Evolutionary conservation across 1,139 yeast genomes (phyloP).

Genomic region (Debaryomycetaceae sp.): DNA sequence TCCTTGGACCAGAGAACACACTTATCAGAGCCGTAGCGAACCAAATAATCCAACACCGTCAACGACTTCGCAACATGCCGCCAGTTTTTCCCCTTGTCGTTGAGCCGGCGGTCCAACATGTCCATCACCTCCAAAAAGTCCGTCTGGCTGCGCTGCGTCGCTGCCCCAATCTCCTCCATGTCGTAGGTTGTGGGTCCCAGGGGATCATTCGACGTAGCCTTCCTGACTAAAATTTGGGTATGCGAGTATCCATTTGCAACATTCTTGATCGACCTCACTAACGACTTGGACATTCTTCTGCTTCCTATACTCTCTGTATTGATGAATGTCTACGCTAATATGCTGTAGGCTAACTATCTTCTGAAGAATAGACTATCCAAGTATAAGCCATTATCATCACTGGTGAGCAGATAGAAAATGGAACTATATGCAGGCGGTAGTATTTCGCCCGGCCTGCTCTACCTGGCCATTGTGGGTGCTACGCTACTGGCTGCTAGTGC

Average conservation of each 20-base stretch:
- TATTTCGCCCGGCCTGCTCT: neutral
- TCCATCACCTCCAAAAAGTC: conserved; percentile 93
- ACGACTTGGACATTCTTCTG: conserved; percentile 60
- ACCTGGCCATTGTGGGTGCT: too few species aligned
- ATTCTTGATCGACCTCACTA: conserved; percentile 85
- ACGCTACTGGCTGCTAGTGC: too few species aligned
- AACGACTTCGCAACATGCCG: conserved; percentile 91
- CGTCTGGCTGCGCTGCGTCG: conserved; percentile 66
- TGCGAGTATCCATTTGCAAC: conserved; percentile 90
- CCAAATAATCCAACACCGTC: conserved; percentile 83
- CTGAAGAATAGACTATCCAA: neutral
- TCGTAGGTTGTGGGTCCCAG: conserved; percentile 79
- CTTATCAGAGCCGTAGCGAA: conserved; percentile 83
- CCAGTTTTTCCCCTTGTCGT: conserved; percentile 98
- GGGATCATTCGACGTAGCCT: conserved; percentile 90
- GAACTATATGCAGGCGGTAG: neutral
- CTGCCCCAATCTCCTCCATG: conserved; percentile 79
- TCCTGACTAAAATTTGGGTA: conserved; percentile 84
- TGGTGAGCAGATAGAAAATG: neutral
- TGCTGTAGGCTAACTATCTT: neutral
- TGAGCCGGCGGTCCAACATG: conserved; percentile 87
- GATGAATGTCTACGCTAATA: neutral
- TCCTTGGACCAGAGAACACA: conserved; percentile 94
- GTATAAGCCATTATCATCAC: neutral
- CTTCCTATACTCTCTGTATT: neutral